Evolutionary conservation across 2,329 filamentous ascomycete species (phyloP), one percentile per base, ranked within the genome.

Genomic region (Fonsecaea monophora): DNA sequence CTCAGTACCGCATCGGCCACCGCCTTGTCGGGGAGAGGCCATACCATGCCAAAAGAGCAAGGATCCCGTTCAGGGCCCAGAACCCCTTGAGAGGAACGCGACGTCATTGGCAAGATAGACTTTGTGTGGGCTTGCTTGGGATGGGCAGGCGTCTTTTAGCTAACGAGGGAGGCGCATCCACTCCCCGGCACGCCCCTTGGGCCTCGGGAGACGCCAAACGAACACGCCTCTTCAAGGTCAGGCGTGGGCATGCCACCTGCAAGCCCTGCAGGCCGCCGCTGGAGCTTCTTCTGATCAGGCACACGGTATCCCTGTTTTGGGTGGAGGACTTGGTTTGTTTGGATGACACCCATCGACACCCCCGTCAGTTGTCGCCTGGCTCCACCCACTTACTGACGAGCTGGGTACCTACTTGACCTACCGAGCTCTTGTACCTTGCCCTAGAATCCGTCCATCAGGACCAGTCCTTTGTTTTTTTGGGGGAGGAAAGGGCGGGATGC

Each of bases 31-130:
- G 4, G 38, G 38, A 40, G 10, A 40, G 15, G 38, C 38, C 38
- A 13, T 13, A 4, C 38, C 12, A 42, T 32, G n/a, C 57, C 42
- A 30, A 62, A 62, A 25, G 9, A 18, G 38, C 53, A 32, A 15
- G 53, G 53, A 35, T 18, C 30, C 50, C 32, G 35, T 50, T 25
- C 60, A 56, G 60, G 60, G 60, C 60, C 60, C 60, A 62, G 60
- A 62, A 56, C 25, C 60, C 38, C 18, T 56, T 56, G 35, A 21
- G 13, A 15, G 48, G 60, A 12, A 15, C 35, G 50, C 50, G 50
- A 62, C 60, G 60, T 62, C 60, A 62, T 56, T 45, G 53, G 60
- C 60, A 48, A 62, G 60, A 37, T 62, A 48, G 48, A 48, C 42
- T 53, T 62, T 55, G 48, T 8, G 6, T 54, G 48, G 32, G 30